A percentile compares a stretch with the other conserved stretches of the same genome.
phyloP scores from a whole-genome alignment of 1,284 basidiomycete genomes.

The Austroboletus niveus region DNA sequence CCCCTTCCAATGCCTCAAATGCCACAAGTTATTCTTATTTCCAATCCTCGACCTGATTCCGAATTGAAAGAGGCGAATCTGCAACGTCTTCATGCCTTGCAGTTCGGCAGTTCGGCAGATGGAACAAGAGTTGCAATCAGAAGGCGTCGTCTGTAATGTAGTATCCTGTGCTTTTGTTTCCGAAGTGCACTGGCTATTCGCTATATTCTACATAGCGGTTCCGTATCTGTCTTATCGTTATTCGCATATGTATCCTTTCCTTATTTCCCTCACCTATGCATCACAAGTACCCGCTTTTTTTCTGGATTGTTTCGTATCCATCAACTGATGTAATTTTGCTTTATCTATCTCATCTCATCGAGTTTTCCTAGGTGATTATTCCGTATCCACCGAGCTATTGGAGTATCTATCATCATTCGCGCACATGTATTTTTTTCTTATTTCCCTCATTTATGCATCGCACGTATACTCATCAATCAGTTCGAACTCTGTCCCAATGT shows the following conservation, averaged over 20 bases:
- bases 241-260: too few species aligned
- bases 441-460: neutral
- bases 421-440: too few species aligned
- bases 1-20: constrained; percentile 22
- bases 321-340: too few species aligned
- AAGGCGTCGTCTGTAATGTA: constrained; percentile 21
- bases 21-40: constrained; percentile 4
- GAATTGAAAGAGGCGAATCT: constrained; percentile 17
- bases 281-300: too few species aligned
- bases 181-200: neutral
- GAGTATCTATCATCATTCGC: too few species aligned
- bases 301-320: too few species aligned
- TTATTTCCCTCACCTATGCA: too few species aligned
- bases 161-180: neutral
- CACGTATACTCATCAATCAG: too few species aligned
- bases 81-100: constrained; percentile 23
- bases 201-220: constrained; percentile 7
- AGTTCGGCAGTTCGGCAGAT: constrained; percentile 27
- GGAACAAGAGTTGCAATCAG: constrained; percentile 25
- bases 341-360: too few species aligned
- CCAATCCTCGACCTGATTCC: neutral
- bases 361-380: too few species aligned
- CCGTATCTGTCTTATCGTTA: neutral
- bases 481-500: neutral
- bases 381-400: too few species aligned